Conservation (phyloP, 345 rosid species). For the Citropsis articulata region DNA sequence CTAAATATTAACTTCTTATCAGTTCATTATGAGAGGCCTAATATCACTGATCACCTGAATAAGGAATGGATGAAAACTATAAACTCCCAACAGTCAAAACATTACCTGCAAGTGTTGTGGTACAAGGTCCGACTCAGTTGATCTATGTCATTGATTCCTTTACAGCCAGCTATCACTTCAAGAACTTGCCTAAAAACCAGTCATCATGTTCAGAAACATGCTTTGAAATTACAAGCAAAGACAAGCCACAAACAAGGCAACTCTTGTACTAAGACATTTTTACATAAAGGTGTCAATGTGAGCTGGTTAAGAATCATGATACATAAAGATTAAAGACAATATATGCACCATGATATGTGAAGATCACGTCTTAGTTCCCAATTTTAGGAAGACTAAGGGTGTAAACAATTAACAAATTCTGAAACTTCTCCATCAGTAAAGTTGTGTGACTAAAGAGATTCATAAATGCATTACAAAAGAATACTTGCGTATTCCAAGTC, state of each 20-base stretch:
- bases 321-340: no score
- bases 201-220: background rate
- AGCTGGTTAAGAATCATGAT: background rate
- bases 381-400: background rate
- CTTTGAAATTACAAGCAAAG: background rate
- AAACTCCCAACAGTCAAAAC: conserved; percentile 1
- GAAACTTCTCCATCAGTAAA: background rate
- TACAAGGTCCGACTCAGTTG: conserved; percentile 68
- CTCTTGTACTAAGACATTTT: background rate
- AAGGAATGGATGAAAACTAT: background rate
- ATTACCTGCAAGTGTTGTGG: conserved; percentile 89
- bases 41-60: background rate
- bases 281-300: background rate
- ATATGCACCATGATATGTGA: background rate
- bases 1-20: background rate
- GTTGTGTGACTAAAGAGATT: background rate
- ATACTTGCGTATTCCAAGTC: background rate
- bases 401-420: background rate
- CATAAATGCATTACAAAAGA: background rate
- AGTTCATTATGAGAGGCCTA: background rate
- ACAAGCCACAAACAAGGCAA: background rate
- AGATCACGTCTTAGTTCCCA: background rate
- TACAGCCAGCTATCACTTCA: conserved; percentile 88
- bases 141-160: conserved; percentile 59
- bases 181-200: conserved; percentile 76